Evolutionary conservation across 2,329 filamentous ascomycete species (phyloP), one percentile per base, ranked within the genome.

Genomic region (Escovopsis sp.): DNA sequence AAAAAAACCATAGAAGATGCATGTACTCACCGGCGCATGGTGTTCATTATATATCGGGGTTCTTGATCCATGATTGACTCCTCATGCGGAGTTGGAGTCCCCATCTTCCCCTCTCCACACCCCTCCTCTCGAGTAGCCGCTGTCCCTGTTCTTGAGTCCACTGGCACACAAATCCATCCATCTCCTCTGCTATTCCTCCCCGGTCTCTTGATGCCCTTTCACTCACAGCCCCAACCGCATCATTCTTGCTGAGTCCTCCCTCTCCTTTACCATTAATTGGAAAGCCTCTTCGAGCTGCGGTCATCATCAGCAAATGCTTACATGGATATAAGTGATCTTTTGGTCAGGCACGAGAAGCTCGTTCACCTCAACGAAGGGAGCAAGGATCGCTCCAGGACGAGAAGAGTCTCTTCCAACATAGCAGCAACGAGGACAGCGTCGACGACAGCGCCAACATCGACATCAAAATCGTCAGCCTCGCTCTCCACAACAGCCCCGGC

Each of bases 321-420:
- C 64, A 76, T 75, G 72, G 67, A 76, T 61, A 75, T 73, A 62
- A 78, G 74, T 50, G 75, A 78, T 57, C 68, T 79, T 47, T 67
- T 79, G 50, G 72, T 76, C 48, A 68, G 75, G 48, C 75, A 79
- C 60, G 72, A 77, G 61, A 78, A 77, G 60, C 70, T 78, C 51
- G 73, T 77, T 52, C 75, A 79, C 55, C 67, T 76, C 55, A 77
- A 73, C 60, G 72, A 77, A 57, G 69, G 67, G 49, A 69, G 61
- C 57, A 75, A 73, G 50, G 72, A 77, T 53, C 66, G 61, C 48
- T 62, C 53, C 52, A 64, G 71, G 42, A 64, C 65, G 26, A 64
- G 72, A 47, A 76, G 72, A 52, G 56, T 66, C n/a, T 74, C 72
- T 12, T 66, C 67, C 12, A 23, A 15, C 36, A 68, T 61, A 43